Evolutionary conservation across 495 filamentous ascomycete genomes (phyloP).

Genomic region (Aspergillus sparsus): DNA sequence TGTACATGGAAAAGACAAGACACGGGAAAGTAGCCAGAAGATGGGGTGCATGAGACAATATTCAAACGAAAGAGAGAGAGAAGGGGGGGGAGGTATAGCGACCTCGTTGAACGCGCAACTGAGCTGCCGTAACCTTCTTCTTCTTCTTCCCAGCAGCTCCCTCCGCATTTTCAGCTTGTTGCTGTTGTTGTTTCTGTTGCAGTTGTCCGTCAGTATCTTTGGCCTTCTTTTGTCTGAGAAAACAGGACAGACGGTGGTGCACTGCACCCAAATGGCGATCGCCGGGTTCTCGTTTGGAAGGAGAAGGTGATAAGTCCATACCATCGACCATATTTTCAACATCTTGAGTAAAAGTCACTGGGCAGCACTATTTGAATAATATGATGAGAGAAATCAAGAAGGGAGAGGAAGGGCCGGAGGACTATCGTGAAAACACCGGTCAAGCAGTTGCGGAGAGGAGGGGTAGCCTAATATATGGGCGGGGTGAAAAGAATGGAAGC

Average conservation of each 20-base stretch:
- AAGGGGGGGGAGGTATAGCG: slow-evolving; percentile 19
- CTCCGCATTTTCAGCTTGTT: slow-evolving; percentile 87
- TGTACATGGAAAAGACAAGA: not conserved
- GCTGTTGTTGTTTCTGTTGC: slow-evolving; percentile 79
- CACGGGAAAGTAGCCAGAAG: too few relatives aligned
- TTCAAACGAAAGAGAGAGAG: not conserved
- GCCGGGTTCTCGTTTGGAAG: not conserved
- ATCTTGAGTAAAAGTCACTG: slow-evolving; percentile 56
- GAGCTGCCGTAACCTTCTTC: slow-evolving; percentile 97
- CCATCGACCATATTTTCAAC: slow-evolving; percentile 99
- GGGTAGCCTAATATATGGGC: not conserved
- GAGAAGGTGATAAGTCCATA: slow-evolving; percentile 40
- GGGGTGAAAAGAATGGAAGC: not conserved
- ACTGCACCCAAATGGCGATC: not conserved
- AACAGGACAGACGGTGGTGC: slow-evolving; percentile 3
- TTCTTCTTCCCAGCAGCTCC: slow-evolving; percentile 78
- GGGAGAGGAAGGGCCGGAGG: not conserved
- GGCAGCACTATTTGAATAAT: not conserved
- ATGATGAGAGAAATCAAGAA: not conserved
- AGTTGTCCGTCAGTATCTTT: not conserved
- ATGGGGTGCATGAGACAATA: not conserved
- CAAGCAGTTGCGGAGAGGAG: not conserved
- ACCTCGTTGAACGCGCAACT: slow-evolving; percentile 97
- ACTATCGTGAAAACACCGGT: not conserved
- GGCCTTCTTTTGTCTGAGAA: not conserved